Evolutionary conservation across 306 rosid genomes (phyloP).

Genomic region (Cyamopsis tetragonoloba): DNA sequence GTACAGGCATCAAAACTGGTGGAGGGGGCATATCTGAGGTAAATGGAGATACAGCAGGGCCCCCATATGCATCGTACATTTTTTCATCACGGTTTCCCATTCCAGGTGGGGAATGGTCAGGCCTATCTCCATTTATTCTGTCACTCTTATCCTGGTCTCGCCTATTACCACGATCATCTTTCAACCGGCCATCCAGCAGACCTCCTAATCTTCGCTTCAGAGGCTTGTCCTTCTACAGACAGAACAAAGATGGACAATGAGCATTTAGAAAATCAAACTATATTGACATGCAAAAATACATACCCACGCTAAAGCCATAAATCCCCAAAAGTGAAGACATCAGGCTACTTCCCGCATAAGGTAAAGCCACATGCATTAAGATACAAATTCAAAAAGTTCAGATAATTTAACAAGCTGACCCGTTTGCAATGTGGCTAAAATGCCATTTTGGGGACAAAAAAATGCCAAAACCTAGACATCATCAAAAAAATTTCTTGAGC

Average conservation of each 20-base stretch:
- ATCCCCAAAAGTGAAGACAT: neutral
- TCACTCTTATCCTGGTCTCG: constrained; percentile 65
- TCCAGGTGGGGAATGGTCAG: constrained; percentile 68
- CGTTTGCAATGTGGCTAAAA: constrained; percentile 4
- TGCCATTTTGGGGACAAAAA: neutral
- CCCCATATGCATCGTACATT: constrained; percentile 76
- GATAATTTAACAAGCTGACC: neutral
- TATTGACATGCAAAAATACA: neutral
- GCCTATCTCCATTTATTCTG: constrained; percentile 68
- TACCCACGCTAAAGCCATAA: neutral
- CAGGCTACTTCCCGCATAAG: constrained; percentile 4
- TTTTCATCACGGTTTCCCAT: constrained; percentile 81
- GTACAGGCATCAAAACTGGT: constrained; percentile 95
- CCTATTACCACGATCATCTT: constrained; percentile 84
- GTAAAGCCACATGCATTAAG: neutral
- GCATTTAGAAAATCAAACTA: constrained; percentile 13
- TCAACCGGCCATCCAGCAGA: constrained; percentile 62
- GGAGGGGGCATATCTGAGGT: constrained; percentile 81
- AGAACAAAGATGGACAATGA: neutral
- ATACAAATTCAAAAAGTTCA: neutral
- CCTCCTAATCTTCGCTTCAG: constrained; percentile 67
- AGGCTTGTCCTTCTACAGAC: constrained; percentile 65
- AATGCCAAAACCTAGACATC: neutral
- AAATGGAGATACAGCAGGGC: constrained; percentile 65
- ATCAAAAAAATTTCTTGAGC: too few relatives aligned